phyloP scores from a whole-genome alignment of 768 basidiomycete species.

The Lactarius hengduanensis region DNA sequence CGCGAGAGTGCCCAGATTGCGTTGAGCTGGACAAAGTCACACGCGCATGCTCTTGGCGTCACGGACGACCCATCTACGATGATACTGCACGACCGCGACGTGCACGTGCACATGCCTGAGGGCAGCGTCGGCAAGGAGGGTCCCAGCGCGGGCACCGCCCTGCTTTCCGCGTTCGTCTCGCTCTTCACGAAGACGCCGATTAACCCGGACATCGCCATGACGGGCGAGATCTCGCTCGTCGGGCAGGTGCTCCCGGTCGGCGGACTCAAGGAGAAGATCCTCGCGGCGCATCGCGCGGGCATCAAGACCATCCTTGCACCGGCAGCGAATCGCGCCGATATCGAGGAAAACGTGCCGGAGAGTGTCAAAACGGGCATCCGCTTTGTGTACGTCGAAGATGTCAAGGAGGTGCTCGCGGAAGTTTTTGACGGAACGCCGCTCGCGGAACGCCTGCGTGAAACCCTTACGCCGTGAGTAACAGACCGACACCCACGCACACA shows the following conservation, averaged over 20 bases:
- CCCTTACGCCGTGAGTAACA: slow-evolving; percentile 34
- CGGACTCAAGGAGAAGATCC: slow-evolving; percentile 93
- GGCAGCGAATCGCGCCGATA: slow-evolving; percentile 86
- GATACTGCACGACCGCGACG: slow-evolving; percentile 80
- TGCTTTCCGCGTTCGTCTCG: slow-evolving; percentile 87
- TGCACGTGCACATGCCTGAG: slow-evolving; percentile 98
- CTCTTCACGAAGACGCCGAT: slow-evolving; percentile 85
- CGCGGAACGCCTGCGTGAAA: slow-evolving; percentile 67
- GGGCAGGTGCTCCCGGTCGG: slow-evolving; percentile 97
- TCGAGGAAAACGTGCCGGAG: slow-evolving; percentile 95
- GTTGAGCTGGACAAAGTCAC: slow-evolving; percentile 87
- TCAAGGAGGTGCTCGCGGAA: slow-evolving; percentile 84
- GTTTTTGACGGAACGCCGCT: slow-evolving; percentile 69
- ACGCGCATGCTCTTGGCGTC: slow-evolving; percentile 87
- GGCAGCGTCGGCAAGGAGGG: slow-evolving; percentile 94
- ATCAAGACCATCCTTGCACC: slow-evolving; percentile 91
- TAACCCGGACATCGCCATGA: slow-evolving; percentile 93
- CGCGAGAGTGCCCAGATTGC: slow-evolving; percentile 95
- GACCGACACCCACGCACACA: neutral
- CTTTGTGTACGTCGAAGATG: slow-evolving; percentile 94
- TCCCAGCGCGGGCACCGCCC: slow-evolving; percentile 94
- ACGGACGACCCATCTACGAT: slow-evolving; percentile 68
- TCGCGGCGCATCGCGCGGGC: slow-evolving; percentile 94
- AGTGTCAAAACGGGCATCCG: slow-evolving; percentile 94
- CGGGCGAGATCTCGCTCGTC: slow-evolving; percentile 94